Evolutionary conservation across 495 filamentous ascomycete genomes (phyloP), one percentile per base, ranked within the genome.

Genomic region (Lasiosphaeria ovina): DNA sequence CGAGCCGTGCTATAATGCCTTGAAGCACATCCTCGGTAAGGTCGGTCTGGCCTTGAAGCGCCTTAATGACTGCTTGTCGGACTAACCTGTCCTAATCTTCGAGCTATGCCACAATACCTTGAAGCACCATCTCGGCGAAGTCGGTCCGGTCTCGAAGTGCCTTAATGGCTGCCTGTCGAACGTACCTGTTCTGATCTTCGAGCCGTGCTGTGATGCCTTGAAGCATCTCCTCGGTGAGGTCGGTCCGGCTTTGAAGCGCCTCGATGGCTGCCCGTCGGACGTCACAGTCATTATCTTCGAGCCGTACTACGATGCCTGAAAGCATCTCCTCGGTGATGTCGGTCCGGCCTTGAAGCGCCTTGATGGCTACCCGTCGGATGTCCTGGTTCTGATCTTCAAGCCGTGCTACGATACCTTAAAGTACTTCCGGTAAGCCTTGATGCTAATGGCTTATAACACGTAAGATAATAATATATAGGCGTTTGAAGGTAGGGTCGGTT

Each of bases 331-430:
- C n/a, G n/a, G n/a, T n/a, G n/a, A n/a, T n/a, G n/a, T n/a, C n/a
- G n/a, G n/a, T n/a, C 54, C 49, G 56, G 34, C 34, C 31, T n/a
- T 24, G 9, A 35, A 66, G 38, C 36, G 42, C 45, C 36, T 49
- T 3, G 35, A 60, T 36, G 40, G 65, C 65, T 35, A 35, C 44
- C 12, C n/a, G 1, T 60, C 59, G 55, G 50, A 65, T 35, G 42
- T 0, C 1, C 35, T 10, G 1, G 38, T 65, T 47, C 24, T 65
- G 8, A 54, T 68, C 59, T 47, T 68, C 6, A 14, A 65, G 62
- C 49, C 50, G 55, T 59, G 44, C 48, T 57, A 56, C 44, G 24
- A 66, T 49, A n/a, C n/a, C 55, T 38, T 55, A 31, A 3, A 66
- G 60, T 5, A 60, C 53, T 12, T 60, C 57, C 16, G 50, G 35